Percentiles rank a stretch among this genome's conserved stretches.
phyloP scores from a whole-genome alignment of 257 asterid genomes.

The Capsicum rhomboideum region DNA sequence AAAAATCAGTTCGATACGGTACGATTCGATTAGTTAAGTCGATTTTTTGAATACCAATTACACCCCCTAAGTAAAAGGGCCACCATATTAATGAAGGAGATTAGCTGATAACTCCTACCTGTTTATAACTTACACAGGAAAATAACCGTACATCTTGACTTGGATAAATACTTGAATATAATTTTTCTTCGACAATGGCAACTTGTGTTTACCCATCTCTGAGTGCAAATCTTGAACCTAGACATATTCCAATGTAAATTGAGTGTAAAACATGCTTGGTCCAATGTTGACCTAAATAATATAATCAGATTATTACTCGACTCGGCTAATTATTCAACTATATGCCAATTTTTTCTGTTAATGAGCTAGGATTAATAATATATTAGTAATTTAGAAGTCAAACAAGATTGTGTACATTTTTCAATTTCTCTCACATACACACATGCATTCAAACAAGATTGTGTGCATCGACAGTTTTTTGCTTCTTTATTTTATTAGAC shows the following conservation, averaged over 20 bases:
- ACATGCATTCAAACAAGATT: background rate
- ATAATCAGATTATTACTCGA: background rate
- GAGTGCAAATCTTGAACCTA: background rate
- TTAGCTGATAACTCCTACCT: no score
- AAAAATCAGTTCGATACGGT: no score
- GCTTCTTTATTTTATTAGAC: background rate
- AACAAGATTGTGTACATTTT: background rate
- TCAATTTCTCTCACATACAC: no score
- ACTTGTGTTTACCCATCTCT: background rate
- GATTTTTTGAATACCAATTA: no score
- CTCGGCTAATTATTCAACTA: background rate
- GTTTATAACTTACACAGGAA: no score
- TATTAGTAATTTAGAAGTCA: background rate
- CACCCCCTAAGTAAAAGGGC: no score
- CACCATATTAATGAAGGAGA: no score
- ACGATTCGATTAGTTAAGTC: no score
- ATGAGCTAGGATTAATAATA: background rate
- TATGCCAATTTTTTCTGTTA: background rate
- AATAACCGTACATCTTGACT: no score
- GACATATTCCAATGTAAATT: background rate
- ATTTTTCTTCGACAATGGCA: background rate
- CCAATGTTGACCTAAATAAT: background rate
- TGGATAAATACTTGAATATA: background rate
- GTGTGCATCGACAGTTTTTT: background rate
- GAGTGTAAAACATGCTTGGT: background rate